Conservation (phyloP, 2,329 filamentous ascomycete species). For the Plectosphaerella plurivora region DNA sequence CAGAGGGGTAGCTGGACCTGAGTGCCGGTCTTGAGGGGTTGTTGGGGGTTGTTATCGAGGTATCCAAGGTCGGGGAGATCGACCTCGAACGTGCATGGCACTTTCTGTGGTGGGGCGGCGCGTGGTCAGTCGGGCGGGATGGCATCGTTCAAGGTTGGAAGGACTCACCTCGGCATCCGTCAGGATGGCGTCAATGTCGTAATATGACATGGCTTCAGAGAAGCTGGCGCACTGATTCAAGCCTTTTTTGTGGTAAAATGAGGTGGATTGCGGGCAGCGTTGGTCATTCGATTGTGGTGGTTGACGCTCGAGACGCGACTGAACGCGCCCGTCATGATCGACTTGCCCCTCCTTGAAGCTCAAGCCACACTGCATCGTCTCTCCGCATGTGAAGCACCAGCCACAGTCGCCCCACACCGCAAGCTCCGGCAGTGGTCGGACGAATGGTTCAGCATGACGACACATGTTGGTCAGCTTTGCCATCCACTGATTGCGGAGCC, state of each 20-base stretch:
- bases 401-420: background rate
- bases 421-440: too few relatives aligned
- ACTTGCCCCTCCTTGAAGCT: background rate
- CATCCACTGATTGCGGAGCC: background rate
- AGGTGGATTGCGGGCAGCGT: background rate
- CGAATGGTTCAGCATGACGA: background rate
- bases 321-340: background rate
- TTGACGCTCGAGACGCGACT: background rate
- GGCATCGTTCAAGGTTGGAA: background rate
- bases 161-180: conserved; percentile 72
- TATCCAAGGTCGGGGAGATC: conserved; percentile 84
- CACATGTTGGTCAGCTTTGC: background rate
- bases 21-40: conserved; percentile 73
- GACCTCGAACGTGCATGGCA: conserved; percentile 91
- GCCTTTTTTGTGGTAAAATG: too few relatives aligned
- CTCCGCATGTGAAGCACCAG: background rate
- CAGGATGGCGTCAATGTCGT: conserved; percentile 78
- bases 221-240: too few relatives aligned
- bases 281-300: background rate
- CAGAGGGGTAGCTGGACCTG: conserved; percentile 83
- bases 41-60: conserved; percentile 72
- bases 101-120: conserved; percentile 58
- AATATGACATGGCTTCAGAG: conserved; percentile 48
- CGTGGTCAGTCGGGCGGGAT: background rate
- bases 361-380: background rate